A percentile compares a stretch with the other conserved stretches of the same genome.
Evolutionary conservation across 768 basidiomycete genomes (phyloP).

Genomic region (Lyophyllum shimeji): DNA sequence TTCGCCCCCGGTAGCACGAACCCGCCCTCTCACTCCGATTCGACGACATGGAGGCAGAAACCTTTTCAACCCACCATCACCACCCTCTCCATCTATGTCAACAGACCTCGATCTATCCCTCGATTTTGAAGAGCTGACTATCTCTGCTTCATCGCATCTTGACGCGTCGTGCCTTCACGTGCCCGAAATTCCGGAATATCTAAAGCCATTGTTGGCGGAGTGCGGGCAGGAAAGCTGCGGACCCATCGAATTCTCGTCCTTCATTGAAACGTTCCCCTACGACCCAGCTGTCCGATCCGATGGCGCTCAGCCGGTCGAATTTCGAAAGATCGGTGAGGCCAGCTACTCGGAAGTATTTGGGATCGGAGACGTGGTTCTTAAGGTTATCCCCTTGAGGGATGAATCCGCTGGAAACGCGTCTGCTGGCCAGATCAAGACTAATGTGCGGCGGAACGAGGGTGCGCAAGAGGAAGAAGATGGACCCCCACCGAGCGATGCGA

Average conservation of each 20-base stretch:
- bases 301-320: conserved; percentile 27
- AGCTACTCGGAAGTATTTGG: conserved; percentile 96
- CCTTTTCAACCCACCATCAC: conserved; percentile 44
- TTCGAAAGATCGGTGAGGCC: conserved; percentile 93
- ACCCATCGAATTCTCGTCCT: conserved; percentile 77
- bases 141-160: conserved; percentile 27
- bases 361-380: conserved; percentile 86
- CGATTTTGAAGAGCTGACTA: conserved; percentile 44
- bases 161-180: conserved; percentile 16
- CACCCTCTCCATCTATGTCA: conserved; percentile 51
- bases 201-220: conserved; percentile 65
- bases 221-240: conserved; percentile 63
- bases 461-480: conserved; percentile 42
- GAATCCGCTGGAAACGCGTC: conserved; percentile 32
- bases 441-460: conserved; percentile 9
- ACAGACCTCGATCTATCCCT: conserved; percentile 53
- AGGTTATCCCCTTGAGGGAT: conserved; percentile 77
- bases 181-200: conserved; percentile 48
- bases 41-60: conserved; percentile 40
- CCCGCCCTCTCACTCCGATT: conserved; percentile 72
- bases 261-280: conserved; percentile 78
- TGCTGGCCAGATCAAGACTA: conserved; percentile 7
- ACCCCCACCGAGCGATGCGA: conserved; percentile 71
- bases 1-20: conserved; percentile 37
- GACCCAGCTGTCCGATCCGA: conserved; percentile 58